phyloP scores from a whole-genome alignment of 768 basidiomycete species.

The Suillus occidentalis region DNA sequence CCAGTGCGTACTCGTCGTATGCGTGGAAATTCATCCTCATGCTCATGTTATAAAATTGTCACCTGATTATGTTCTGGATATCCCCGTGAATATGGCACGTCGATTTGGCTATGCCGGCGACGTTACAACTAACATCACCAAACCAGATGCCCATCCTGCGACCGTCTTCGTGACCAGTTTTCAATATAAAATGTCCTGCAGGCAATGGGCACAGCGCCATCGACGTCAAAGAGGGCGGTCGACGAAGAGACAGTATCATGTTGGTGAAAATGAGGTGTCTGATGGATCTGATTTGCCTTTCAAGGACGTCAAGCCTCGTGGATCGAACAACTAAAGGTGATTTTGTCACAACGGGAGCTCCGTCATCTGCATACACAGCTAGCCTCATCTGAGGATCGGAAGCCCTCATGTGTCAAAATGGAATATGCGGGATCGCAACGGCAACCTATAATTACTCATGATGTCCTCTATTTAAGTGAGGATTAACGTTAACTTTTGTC shows the following conservation, averaged over 20 bases:
- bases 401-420: conserved; percentile 19
- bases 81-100: not conserved
- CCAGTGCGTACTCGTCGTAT: not conserved
- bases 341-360: conserved; percentile 13
- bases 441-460: not conserved
- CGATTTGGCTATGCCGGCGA: not conserved
- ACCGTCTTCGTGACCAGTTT: conserved; percentile 15
- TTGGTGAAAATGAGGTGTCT: not conserved
- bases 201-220: conserved; percentile 17
- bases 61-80: conserved; percentile 14
- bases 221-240: conserved; percentile 2
- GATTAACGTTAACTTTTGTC: conserved; percentile 2
- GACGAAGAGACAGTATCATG: not conserved
- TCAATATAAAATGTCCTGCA: conserved; percentile 15
- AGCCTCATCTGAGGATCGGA: conserved; percentile 8
- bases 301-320: not conserved
- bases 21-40: too few species aligned
- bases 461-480: too few species aligned
- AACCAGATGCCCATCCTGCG: conserved; percentile 3
- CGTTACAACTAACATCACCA: not conserved
- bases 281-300: not conserved
- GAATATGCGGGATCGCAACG: not conserved
- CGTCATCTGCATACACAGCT: conserved; percentile 16
- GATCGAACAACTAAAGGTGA: not conserved
- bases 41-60: too few species aligned